These are phyloP conservation scores for Backusella mclennaniae DNA, from an alignment of 192 early-diverging fungal genomes.

Conservation along the genomic window DNA sequence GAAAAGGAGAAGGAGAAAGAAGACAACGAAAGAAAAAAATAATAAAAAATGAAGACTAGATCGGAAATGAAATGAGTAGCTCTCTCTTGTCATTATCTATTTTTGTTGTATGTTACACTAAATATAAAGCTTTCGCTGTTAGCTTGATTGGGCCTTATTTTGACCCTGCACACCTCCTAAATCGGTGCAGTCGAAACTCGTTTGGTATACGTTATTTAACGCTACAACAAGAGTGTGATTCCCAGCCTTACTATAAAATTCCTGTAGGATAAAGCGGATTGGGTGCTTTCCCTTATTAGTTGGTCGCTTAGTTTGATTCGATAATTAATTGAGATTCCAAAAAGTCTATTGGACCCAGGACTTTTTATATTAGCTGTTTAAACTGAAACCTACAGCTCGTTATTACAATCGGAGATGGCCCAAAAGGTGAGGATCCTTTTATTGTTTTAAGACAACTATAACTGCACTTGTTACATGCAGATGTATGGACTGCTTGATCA, in stretches of 20 bases:
- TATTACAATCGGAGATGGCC: not conserved
- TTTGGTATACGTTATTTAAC: not conserved
- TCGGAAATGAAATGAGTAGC: not conserved
- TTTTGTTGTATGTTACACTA: not conserved
- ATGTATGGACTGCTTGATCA: not conserved
- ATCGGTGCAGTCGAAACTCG: constrained; percentile 4
- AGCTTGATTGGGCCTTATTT: not conserved
- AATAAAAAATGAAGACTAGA: not conserved
- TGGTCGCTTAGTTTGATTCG: not conserved
- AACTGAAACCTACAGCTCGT: not conserved
- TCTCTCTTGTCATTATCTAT: not conserved
- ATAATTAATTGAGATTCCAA: not conserved
- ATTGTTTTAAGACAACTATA: not conserved
- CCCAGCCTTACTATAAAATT: not conserved
- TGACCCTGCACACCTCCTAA: not conserved
- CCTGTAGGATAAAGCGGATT: not conserved
- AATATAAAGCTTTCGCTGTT: not conserved
- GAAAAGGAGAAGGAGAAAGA: not conserved
- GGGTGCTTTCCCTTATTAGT: not conserved
- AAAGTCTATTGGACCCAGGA: not conserved
- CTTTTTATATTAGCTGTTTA: not conserved
- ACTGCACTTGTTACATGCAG: not conserved
- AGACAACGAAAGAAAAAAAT: not conserved
- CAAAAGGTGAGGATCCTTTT: not conserved
- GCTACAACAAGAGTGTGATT: not conserved